A percentile compares a stretch with the other conserved stretches of the same genome.
Conservation (phyloP, 1,139 yeast genomes). For the Protomyces lactucae-debilis region DNA sequence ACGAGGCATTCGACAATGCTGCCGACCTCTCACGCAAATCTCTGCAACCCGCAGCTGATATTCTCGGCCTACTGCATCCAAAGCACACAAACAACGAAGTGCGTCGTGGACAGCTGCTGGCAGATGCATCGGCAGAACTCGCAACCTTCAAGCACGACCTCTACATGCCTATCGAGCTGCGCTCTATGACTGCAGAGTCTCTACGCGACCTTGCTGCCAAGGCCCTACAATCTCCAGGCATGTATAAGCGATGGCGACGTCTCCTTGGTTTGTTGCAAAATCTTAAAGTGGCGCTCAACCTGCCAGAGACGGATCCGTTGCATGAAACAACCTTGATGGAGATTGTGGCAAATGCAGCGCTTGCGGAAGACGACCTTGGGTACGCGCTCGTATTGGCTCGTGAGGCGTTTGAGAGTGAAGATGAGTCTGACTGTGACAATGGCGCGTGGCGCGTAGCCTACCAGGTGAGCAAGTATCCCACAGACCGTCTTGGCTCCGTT, state of each 20-base stretch:
- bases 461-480: constrained; percentile 16
- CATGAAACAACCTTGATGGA: background rate
- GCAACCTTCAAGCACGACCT: constrained; percentile 3
- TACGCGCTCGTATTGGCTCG: constrained; percentile 4
- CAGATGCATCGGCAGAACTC: constrained; percentile 10
- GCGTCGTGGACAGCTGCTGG: constrained; percentile 7
- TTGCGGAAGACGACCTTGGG: constrained; percentile 10
- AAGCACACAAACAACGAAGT: constrained; percentile 4
- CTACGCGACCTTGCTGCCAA: background rate
- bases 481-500: background rate
- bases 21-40: background rate
- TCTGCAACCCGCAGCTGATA: background rate
- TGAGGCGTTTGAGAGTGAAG: background rate
- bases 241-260: constrained; percentile 4
- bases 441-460: constrained; percentile 13
- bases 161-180: constrained; percentile 7
- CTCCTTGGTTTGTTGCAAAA: constrained; percentile 14
- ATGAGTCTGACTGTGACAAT: background rate
- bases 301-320: background rate
- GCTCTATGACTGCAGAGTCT: background rate
- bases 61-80: constrained; percentile 11
- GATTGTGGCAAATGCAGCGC: constrained; percentile 16
- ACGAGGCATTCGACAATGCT: constrained; percentile 21
- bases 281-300: background rate
- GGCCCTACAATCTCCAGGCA: constrained; percentile 1